Percentiles rank a stretch among this genome's conserved stretches.
These are phyloP conservation scores for Urochloa ruziziensis DNA, from an alignment of 176 grass and related monocot species.

Conservation along the genomic window DNA sequence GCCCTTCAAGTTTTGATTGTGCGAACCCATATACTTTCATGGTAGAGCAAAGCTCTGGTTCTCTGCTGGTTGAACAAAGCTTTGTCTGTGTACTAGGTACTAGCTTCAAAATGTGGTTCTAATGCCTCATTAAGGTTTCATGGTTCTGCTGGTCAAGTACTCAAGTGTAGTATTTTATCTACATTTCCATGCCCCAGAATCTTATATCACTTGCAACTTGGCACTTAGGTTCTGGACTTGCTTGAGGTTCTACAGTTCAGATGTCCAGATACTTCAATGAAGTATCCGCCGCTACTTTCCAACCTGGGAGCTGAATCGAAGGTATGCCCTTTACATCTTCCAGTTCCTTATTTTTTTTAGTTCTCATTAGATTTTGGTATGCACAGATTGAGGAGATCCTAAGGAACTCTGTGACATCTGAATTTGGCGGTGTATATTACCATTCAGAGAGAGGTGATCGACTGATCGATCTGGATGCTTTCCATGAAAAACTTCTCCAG, in stretches of 20 bases:
- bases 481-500: slow-evolving; percentile 83
- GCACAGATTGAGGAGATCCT: slow-evolving; percentile 78
- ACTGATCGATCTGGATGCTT: slow-evolving; percentile 81
- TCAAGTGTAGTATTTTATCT: neutral
- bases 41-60: no score
- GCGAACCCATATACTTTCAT: neutral
- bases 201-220: slow-evolving; percentile 22
- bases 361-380: slow-evolving; percentile 24
- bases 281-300: slow-evolving; percentile 66
- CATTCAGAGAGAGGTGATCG: slow-evolving; percentile 92
- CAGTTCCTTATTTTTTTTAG: neutral
- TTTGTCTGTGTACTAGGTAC: neutral
- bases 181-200: neutral
- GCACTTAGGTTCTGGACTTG: slow-evolving; percentile 79
- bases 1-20: neutral
- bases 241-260: slow-evolving; percentile 87
- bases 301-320: slow-evolving; percentile 59
- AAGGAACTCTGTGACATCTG: slow-evolving; percentile 59
- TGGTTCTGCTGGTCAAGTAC: neutral
- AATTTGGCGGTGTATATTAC: slow-evolving; percentile 87
- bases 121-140: neutral
- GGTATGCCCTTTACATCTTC: slow-evolving; percentile 30
- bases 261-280: slow-evolving; percentile 66
- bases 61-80: neutral
- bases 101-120: neutral